These are phyloP conservation scores for Debaryomyces coudertii DNA, from an alignment of 1,139 yeast genomes.

Conservation along the genomic window DNA sequence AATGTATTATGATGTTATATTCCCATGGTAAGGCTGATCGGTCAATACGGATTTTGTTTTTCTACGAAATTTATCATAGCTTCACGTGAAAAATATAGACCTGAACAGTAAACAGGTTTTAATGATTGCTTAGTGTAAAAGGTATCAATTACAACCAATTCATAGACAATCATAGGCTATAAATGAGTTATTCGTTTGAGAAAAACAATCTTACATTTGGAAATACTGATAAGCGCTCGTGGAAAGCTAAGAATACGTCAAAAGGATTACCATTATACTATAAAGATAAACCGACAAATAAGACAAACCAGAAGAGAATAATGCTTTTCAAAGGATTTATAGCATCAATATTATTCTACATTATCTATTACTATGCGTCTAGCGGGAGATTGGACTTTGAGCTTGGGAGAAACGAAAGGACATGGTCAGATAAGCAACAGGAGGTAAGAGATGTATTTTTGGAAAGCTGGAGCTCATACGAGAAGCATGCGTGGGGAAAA, in stretches of 20 bases:
- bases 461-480: conserved; percentile 81
- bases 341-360: conserved; percentile 42
- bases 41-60: neutral
- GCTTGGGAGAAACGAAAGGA: conserved; percentile 3
- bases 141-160: neutral
- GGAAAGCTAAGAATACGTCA: conserved; percentile 16
- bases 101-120: neutral
- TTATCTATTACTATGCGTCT: conserved; percentile 30
- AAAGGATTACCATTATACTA: conserved; percentile 31
- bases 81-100: neutral
- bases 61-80: neutral
- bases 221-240: conserved; percentile 8
- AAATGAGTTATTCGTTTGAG: conserved; percentile 9
- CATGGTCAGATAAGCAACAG: conserved; percentile 51
- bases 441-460: conserved; percentile 67
- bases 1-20: neutral
- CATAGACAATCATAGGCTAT: neutral
- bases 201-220: conserved; percentile 7
- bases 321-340: conserved; percentile 51
- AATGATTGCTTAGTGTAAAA: neutral
- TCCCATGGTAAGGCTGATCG: conserved; percentile 3
- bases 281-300: conserved; percentile 32
- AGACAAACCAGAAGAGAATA: conserved; percentile 18
- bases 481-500: conserved; percentile 77
- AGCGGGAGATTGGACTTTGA: conserved; percentile 3